Evolutionary conservation across 768 basidiomycete genomes (phyloP).

Genomic region (Suillus subalutaceus): DNA sequence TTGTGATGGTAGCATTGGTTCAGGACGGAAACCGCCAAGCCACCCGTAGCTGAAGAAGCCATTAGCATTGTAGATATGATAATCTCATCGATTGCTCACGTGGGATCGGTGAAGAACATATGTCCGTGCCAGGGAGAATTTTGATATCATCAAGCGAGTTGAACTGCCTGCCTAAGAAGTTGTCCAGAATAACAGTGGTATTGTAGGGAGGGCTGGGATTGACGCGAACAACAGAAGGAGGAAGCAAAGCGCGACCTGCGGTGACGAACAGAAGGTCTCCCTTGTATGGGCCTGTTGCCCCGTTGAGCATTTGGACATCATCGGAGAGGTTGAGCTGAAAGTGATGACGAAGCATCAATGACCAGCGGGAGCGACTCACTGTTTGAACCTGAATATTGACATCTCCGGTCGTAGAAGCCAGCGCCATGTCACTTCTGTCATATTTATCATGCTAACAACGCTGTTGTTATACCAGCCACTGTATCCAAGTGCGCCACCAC

Average conservation of each 20-base stretch:
- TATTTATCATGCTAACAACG: conserved; percentile 60
- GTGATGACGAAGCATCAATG: conserved; percentile 12
- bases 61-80: background rate
- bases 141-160: conserved; percentile 83
- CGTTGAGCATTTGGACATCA: conserved; percentile 70
- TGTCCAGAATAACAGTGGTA: conserved; percentile 70
- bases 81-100: conserved; percentile 42
- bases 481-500: conserved; percentile 63
- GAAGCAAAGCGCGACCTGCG: conserved; percentile 63
- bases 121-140: conserved; percentile 64
- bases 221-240: conserved; percentile 65
- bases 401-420: conserved; percentile 37
- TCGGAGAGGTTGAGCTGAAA: conserved; percentile 59
- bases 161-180: conserved; percentile 80
- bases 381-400: conserved; percentile 54
- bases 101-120: conserved; percentile 77
- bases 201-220: conserved; percentile 68
- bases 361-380: conserved; percentile 23
- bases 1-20: conserved; percentile 45
- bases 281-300: conserved; percentile 68
- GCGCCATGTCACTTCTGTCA: conserved; percentile 56
- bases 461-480: conserved; percentile 68
- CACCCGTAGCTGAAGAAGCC: conserved; percentile 40
- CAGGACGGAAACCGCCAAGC: conserved; percentile 41
- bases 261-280: conserved; percentile 62